Evolutionary conservation across 2,329 filamentous ascomycete genomes (phyloP), one percentile per base, ranked within the genome.

Genomic region (Cladosporium oxysporum): DNA sequence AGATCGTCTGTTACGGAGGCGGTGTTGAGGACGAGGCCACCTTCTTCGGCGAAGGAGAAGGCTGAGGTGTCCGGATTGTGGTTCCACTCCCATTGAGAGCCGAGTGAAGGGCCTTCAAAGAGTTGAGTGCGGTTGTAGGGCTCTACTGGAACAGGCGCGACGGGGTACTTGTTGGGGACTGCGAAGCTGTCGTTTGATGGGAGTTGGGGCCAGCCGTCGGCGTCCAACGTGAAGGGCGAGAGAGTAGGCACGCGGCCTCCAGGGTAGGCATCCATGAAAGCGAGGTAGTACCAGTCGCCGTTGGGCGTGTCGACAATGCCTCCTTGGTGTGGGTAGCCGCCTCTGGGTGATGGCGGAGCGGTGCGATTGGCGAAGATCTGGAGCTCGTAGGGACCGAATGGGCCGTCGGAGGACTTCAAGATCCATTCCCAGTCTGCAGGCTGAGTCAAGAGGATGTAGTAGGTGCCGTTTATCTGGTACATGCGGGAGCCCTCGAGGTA

Each of bases 201-300:
- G 0, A 86, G 75, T 7, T 71, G 62, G 0, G 86, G 86, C 72
- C 80, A 88, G 0, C 84, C 85, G 58, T 88, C 83, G 23, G 35
- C 44, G 0, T 77, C 80, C 82, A 83, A 88, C 0, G 73, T 80
- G 1, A 88, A 72, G 0, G 85, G 85, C 0, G 86, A 85, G 3
- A 87, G 75, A 1, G 87, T 83, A 0, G 87, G 87, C 12, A 87
- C 80, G 26, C 85, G 80, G 0, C 86, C 87, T 4, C 80, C 82
- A 0, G 87, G 86, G 66, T 86, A 88, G 0, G 81, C 79, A 72
- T 84, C 83, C 4, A 82, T 76, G 72, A 88, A 88, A 0, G 83
- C 81, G 74, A 87, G 83, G 68, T 84, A 88, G 71, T 85, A 87
- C 85, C 86, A 88, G 14, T 83, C 76, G 0, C 83, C 84, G 14